These are phyloP conservation scores for Neoconidiobolus thromboides DNA, from an alignment of 371 early-diverging fungal species.

Conservation along the genomic window DNA sequence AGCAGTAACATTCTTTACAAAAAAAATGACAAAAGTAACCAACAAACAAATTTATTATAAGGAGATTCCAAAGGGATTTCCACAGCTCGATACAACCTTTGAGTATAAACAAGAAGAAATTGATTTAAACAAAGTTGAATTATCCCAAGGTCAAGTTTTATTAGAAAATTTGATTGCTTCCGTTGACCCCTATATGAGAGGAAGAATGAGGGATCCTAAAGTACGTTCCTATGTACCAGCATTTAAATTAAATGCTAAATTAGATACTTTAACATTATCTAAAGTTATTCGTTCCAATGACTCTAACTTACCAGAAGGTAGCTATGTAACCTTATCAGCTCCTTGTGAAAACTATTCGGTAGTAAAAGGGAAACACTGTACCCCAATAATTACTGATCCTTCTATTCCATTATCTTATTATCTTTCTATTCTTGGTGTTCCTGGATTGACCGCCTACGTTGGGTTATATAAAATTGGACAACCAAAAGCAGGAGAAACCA, in stretches of 20 bases:
- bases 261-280: constrained; percentile 26
- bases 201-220: constrained; percentile 27
- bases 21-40: too few species aligned
- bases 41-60: constrained; percentile 8
- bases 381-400: constrained; percentile 13
- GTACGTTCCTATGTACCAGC: constrained; percentile 27
- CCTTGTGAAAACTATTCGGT: constrained; percentile 29
- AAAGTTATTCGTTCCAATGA: constrained; percentile 24
- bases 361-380: constrained; percentile 13
- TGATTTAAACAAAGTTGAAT: constrained; percentile 17
- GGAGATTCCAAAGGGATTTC: constrained; percentile 18
- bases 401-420: constrained; percentile 22
- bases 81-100: constrained; percentile 22
- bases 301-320: constrained; percentile 21
- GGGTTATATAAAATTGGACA: constrained; percentile 27
- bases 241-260: constrained; percentile 30
- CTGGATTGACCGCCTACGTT: constrained; percentile 46
- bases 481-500: constrained; percentile 45
- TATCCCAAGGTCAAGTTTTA: constrained; percentile 31
- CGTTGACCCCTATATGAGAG: constrained; percentile 40
- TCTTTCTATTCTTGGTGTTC: constrained; percentile 17
- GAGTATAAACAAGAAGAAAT: constrained; percentile 19
- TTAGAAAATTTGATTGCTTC: constrained; percentile 29
- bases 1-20: too few species aligned
- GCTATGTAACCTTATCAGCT: constrained; percentile 16